These are phyloP conservation scores for Acmispon strigosus DNA, from an alignment of 306 rosid species.

Conservation along the genomic window DNA sequence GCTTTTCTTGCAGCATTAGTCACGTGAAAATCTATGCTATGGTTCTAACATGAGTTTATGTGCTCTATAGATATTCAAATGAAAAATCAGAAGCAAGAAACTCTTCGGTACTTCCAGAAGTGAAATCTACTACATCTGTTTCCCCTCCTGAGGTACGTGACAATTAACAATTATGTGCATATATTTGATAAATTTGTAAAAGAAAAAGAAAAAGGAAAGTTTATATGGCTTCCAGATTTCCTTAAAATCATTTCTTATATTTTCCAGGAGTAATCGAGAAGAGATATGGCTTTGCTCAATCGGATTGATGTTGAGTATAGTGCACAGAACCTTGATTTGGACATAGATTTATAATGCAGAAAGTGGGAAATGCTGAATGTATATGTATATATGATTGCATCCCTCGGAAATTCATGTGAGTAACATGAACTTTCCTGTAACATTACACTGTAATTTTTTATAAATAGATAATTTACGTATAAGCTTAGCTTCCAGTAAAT, in stretches of 20 bases:
- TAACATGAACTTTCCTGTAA: neutral
- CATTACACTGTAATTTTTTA: conserved; percentile 19
- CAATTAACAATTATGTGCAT: neutral
- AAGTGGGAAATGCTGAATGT: conserved; percentile 11
- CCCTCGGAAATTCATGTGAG: conserved; percentile 27
- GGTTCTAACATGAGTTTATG: conserved; percentile 30
- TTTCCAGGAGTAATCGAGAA: conserved; percentile 37
- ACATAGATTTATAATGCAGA: conserved; percentile 18
- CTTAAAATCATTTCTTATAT: neutral
- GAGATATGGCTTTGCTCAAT: conserved; percentile 15
- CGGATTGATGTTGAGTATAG: neutral
- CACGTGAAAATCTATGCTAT: neutral
- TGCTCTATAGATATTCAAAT: conserved; percentile 65
- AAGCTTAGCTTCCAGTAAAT: neutral
- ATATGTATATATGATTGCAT: conserved; percentile 23
- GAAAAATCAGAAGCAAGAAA: conserved; percentile 83
- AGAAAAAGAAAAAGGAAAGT: too few species aligned
- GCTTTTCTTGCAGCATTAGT: conserved; percentile 5
- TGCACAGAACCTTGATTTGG: conserved; percentile 5
- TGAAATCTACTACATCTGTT: conserved; percentile 26
- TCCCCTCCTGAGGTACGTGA: conserved; percentile 42
- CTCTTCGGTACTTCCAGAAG: conserved; percentile 43
- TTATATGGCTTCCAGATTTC: neutral
- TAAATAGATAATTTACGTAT: neutral
- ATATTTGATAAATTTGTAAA: neutral